Evolutionary conservation across 2,329 filamentous ascomycete genomes (phyloP).

Genomic region (Microdochium bolleyi): DNA sequence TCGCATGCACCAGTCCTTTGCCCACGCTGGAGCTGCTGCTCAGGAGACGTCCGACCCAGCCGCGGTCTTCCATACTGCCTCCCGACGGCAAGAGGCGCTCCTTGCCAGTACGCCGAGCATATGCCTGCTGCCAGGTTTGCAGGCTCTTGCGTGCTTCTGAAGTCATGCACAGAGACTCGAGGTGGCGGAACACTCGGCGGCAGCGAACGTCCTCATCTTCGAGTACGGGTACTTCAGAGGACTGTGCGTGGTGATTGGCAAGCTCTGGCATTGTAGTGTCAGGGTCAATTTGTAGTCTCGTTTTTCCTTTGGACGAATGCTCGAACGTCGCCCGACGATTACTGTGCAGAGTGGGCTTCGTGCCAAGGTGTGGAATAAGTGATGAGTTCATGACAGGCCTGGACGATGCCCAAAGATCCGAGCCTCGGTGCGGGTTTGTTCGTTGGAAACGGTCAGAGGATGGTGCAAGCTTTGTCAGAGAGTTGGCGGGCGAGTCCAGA

Average conservation of each 20-base stretch:
- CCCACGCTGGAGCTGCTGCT: constrained; percentile 4
- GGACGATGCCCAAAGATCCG: neutral
- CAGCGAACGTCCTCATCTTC: constrained; percentile 33
- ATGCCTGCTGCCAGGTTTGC: constrained; percentile 38
- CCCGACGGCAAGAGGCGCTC: constrained; percentile 30
- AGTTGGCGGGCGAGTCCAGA: neutral
- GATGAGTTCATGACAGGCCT: neutral
- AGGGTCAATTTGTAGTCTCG: neutral
- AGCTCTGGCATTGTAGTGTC: neutral
- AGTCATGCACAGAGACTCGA: constrained; percentile 38
- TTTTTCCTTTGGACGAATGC: neutral
- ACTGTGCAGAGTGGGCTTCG: neutral
- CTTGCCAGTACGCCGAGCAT: constrained; percentile 31
- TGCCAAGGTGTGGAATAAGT: neutral
- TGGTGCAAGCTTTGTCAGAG: neutral
- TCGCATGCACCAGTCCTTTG: neutral
- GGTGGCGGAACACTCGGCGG: constrained; percentile 34
- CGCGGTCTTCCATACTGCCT: constrained; percentile 11
- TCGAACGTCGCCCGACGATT: neutral
- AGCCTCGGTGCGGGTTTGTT: neutral
- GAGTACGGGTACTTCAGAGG: constrained; percentile 1
- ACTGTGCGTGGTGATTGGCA: neutral
- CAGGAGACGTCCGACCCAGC: constrained; percentile 19
- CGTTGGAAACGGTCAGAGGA: neutral
- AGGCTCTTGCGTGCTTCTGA: constrained; percentile 39